These are phyloP conservation scores for Magnolia sinica DNA, from an alignment of 164 flowering plant species.

Conservation along the genomic window DNA sequence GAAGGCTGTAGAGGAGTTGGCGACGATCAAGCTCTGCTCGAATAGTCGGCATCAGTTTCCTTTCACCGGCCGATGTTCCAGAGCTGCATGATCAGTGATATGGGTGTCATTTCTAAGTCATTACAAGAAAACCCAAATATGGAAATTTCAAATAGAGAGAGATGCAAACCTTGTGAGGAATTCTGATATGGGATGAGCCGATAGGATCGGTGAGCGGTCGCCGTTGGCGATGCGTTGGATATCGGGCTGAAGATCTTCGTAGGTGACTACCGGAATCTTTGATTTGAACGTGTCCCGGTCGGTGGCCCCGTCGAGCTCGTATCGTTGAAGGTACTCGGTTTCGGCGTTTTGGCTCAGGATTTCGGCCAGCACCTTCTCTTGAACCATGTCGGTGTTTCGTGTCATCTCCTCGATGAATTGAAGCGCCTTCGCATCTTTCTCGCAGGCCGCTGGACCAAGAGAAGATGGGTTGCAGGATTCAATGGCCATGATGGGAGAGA, in stretches of 20 bases:
- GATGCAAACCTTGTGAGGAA: constrained; percentile 63
- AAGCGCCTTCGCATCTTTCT: constrained; percentile 53
- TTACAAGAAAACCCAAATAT: too few relatives aligned
- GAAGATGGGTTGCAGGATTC: constrained; percentile 20
- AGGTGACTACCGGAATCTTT: constrained; percentile 53
- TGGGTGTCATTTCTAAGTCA: too few relatives aligned
- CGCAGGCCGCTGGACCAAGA: constrained; percentile 32
- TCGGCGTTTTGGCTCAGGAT: constrained; percentile 47
- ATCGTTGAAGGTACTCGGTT: constrained; percentile 55
- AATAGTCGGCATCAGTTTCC: constrained; percentile 81
- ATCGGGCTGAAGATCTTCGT: constrained; percentile 64
- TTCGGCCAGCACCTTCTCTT: constrained; percentile 42
- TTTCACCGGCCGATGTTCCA: constrained; percentile 84
- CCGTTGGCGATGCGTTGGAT: constrained; percentile 72
- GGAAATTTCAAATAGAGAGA: background rate
- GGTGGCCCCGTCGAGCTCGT: constrained; percentile 34
- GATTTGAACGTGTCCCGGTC: constrained; percentile 55
- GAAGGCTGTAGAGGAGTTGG: constrained; percentile 59
- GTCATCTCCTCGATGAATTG: constrained; percentile 65
- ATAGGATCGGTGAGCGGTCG: constrained; percentile 55
- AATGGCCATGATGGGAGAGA: constrained; percentile 19
- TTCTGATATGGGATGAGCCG: constrained; percentile 62
- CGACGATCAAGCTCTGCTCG: constrained; percentile 62
- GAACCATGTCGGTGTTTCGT: constrained; percentile 43
- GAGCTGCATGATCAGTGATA: constrained; percentile 39